Percentiles rank a stretch among this genome's conserved stretches.
phyloP scores from a whole-genome alignment of 805 yeast species.

The Kodamaea restingae region DNA sequence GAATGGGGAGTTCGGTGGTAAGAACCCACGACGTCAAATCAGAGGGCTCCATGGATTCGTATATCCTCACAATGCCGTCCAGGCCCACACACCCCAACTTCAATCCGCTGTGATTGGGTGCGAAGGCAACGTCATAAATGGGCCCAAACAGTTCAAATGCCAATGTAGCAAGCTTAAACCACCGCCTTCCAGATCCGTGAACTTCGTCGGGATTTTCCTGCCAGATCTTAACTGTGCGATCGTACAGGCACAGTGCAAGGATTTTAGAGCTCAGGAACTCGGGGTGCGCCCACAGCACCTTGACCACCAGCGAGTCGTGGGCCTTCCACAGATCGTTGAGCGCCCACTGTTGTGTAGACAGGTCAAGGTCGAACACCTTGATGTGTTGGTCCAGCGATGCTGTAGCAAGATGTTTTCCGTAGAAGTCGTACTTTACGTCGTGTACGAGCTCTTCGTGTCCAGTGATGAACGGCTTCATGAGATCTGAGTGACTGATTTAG shows the following conservation, averaged over 20 bases:
- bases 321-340: slow-evolving; percentile 91
- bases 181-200: slow-evolving; percentile 74
- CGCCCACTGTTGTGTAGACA: slow-evolving; percentile 69
- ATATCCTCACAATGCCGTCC: slow-evolving; percentile 80
- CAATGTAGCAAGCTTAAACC: slow-evolving; percentile 71
- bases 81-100: slow-evolving; percentile 83
- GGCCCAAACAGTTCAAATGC: slow-evolving; percentile 84
- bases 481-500: not conserved
- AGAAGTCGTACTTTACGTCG: slow-evolving; percentile 87
- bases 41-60: slow-evolving; percentile 88
- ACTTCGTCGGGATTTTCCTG: slow-evolving; percentile 82
- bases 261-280: slow-evolving; percentile 74
- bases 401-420: slow-evolving; percentile 89
- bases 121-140: slow-evolving; percentile 82
- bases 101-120: slow-evolving; percentile 79
- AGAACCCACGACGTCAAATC: slow-evolving; percentile 79
- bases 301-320: slow-evolving; percentile 82
- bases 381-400: slow-evolving; percentile 94
- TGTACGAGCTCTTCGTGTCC: slow-evolving; percentile 93
- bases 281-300: slow-evolving; percentile 90
- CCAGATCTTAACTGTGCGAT: slow-evolving; percentile 85
- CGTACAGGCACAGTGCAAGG: slow-evolving; percentile 85
- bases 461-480: slow-evolving; percentile 68
- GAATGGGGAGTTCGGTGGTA: slow-evolving; percentile 63
- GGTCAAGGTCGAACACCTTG: slow-evolving; percentile 77